These are phyloP conservation scores for Solanum chiquidenum DNA, from an alignment of 257 asterid genomes.

Conservation along the genomic window DNA sequence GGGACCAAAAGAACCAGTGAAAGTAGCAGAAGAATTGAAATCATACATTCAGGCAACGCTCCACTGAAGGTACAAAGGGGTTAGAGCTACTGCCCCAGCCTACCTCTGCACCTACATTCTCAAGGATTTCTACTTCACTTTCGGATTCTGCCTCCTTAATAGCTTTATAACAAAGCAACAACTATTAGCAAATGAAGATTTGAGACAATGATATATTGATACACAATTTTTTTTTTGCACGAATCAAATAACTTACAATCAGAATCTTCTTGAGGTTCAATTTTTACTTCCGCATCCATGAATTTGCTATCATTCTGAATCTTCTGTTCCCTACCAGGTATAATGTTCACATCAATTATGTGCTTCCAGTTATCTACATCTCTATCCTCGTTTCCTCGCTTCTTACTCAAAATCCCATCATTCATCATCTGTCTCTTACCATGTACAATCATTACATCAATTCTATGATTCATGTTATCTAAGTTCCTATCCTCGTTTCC, in stretches of 20 bases:
- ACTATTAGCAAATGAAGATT: not conserved
- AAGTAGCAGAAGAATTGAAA: too few species aligned
- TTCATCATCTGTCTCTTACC: not conserved
- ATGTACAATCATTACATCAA: not conserved
- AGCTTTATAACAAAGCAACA: not conserved
- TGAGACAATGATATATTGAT: not conserved
- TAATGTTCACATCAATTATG: not conserved
- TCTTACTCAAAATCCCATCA: not conserved
- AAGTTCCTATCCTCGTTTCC: not conserved
- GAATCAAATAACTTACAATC: not conserved
- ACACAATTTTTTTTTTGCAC: not conserved
- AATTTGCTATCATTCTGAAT: not conserved
- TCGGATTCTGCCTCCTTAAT: not conserved
- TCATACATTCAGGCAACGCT: too few species aligned
- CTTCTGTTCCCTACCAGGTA: not conserved
- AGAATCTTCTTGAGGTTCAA: not conserved
- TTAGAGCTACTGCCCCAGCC: too few species aligned
- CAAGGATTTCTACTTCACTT: too few species aligned
- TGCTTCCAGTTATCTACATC: not conserved
- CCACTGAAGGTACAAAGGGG: too few species aligned
- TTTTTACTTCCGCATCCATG: not conserved
- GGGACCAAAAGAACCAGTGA: too few species aligned
- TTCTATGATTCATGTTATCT: not conserved
- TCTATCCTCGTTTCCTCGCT: not conserved
- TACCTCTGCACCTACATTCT: not conserved